Evolutionary conservation across 2,329 filamentous ascomycete genomes (phyloP).

Genomic region (Pleurostoma richardsiae): DNA sequence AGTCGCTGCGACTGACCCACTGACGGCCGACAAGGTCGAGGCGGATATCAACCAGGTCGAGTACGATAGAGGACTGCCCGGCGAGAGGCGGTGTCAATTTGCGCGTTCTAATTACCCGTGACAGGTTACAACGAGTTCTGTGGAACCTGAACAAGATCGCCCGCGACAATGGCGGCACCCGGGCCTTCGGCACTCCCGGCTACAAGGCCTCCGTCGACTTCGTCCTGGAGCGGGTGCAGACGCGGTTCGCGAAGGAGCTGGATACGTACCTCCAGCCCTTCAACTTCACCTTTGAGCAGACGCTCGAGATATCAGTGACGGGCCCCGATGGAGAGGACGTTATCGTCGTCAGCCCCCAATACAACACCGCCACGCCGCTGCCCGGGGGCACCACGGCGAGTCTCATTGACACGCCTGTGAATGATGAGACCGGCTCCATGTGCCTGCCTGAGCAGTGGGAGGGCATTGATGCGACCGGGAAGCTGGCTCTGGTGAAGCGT

Average conservation of each 20-base stretch:
- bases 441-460: constrained; percentile 39
- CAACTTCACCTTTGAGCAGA: constrained; percentile 38
- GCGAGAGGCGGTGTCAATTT: neutral
- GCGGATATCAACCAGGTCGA: constrained; percentile 30
- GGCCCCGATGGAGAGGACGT: constrained; percentile 40
- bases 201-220: constrained; percentile 55
- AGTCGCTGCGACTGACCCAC: constrained; percentile 18
- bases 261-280: constrained; percentile 41
- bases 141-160: constrained; percentile 49
- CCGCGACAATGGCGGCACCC: constrained; percentile 49
- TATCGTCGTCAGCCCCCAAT: constrained; percentile 35
- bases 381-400: constrained; percentile 23
- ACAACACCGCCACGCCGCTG: constrained; percentile 38
- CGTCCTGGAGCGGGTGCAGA: constrained; percentile 39
- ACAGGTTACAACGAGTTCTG: constrained; percentile 49
- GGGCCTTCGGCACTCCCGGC: constrained; percentile 54
- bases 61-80: constrained; percentile 16
- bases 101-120: neutral
- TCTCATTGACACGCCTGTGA: constrained; percentile 27
- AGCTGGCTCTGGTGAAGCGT: constrained; percentile 39
- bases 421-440: constrained; percentile 28
- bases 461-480: constrained; percentile 35
- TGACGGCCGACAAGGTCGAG: constrained; percentile 33
- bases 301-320: constrained; percentile 33
- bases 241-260: constrained; percentile 31